Evolutionary conservation across 257 asterid species (phyloP), one percentile per base, ranked within the genome.

Genomic region (Oldenlandia corymbosa): DNA sequence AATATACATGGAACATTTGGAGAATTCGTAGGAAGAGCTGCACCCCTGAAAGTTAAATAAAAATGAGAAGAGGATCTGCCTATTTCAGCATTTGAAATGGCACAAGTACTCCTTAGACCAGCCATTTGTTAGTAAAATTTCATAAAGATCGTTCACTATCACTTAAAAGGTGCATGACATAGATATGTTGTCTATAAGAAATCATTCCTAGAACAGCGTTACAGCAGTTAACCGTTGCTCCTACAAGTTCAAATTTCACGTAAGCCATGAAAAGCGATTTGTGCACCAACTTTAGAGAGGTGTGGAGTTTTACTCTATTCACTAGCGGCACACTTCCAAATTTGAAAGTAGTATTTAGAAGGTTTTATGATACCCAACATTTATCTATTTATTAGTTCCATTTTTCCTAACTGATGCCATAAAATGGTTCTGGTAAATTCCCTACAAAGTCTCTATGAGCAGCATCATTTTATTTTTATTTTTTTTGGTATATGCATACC

Each of bases 21-120:
- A 28, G 93, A 77, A 71, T 89, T 92, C 7, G 88, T 86, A 17
- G 98, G 98, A 66, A 92, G 97, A 71, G 98, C 98, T 49, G 98
- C 97, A 71, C 97, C 98, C 98, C 98, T 91, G 80, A 64, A 77
- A 68, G 52, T 66, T 56, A 36, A 39, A 57, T 60, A 73, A 73
- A 42, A 28, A 50, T 36, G 13, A 24, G 62, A 60, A 34, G 0
- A 18, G 20, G 32, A 56, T 47, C 45, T 59, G 50, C 68, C 45
- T 48, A 7, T 36, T 65, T 17, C 42, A 23, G 30, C 39, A 51
- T 58, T 5, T 37, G 23, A 58, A 56, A 58, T 36, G 10, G 32
- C 8, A 58, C 20, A 58, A 31, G 20, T 10, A 23, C 16, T 47
- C 39, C 43, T 17, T 12, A 28, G 42, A 43, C 21, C 13, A 16